Conservation (phyloP, 345 rosid genomes). For the Hibiscus syriacus region DNA sequence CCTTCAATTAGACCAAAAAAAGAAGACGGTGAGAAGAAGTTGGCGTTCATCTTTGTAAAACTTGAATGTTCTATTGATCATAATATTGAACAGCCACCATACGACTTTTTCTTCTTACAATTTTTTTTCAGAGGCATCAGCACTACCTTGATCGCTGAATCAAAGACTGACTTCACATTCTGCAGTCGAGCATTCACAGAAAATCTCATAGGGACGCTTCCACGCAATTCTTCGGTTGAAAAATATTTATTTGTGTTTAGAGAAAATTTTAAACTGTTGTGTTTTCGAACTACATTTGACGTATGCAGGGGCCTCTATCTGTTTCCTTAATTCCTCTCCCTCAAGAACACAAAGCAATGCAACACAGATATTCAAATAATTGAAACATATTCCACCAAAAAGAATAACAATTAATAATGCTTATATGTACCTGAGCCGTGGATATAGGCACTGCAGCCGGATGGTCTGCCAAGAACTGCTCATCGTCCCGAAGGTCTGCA, state of each 20-base stretch:
- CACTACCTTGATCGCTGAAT: constrained; percentile 18
- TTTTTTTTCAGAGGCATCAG: constrained; percentile 12
- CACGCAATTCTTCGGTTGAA: constrained; percentile 1
- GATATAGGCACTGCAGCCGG: constrained; percentile 67
- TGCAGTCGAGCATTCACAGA: constrained; percentile 1
- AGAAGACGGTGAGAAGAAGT: background rate
- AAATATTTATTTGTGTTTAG: background rate
- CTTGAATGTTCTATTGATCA: constrained; percentile 3
- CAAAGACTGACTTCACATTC: constrained; percentile 18
- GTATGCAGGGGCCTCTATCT: constrained; percentile 79
- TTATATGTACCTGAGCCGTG: constrained; percentile 41
- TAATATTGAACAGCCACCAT: constrained; percentile 10
- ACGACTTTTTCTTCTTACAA: constrained; percentile 13
- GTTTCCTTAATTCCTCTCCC: constrained; percentile 94
- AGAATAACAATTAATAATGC: background rate
- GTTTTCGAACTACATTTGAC: constrained; percentile 92
- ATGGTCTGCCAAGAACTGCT: constrained; percentile 59
- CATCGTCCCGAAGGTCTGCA: constrained; percentile 69
- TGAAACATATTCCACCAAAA: background rate
- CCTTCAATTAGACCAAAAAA: background rate
- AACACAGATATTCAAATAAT: background rate
- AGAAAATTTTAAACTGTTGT: constrained; percentile 52
- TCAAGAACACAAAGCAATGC: constrained; percentile 14
- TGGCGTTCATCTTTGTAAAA: background rate
- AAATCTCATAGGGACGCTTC: background rate